phyloP scores from a whole-genome alignment of 768 basidiomycete species.

The Podaxis sp. region DNA sequence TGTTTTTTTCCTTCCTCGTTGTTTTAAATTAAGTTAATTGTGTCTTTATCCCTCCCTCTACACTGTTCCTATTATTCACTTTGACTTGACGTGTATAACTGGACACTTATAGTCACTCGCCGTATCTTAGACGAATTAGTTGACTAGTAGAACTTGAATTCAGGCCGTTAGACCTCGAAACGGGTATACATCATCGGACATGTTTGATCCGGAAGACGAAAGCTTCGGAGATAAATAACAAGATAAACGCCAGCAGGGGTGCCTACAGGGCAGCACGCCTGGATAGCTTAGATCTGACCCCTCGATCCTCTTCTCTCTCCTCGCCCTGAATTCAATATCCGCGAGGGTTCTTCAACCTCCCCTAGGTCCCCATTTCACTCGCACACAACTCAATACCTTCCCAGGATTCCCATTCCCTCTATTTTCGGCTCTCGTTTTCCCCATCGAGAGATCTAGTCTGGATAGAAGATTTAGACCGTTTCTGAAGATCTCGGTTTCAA shows the following conservation, averaged over 20 bases:
- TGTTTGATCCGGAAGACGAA: slow-evolving; percentile 5
- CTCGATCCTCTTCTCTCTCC: not conserved
- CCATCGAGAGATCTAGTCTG: not conserved
- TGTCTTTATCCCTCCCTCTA: slow-evolving; percentile 8
- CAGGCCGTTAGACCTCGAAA: not conserved
- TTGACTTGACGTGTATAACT: not conserved
- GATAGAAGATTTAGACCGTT: not conserved
- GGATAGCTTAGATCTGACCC: not conserved
- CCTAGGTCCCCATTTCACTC: not conserved
- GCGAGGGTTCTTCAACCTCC: not conserved
- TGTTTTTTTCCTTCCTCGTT: slow-evolving; percentile 13
- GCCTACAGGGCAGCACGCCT: not conserved
- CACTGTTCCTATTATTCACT: not conserved
- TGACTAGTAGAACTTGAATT: not conserved
- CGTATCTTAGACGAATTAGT: slow-evolving; percentile 8
- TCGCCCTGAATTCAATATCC: not conserved
- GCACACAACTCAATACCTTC: not conserved
- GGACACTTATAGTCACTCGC: not conserved
- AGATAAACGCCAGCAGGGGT: not conserved
- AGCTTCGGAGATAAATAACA: slow-evolving; percentile 3
- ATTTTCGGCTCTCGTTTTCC: slow-evolving; percentile 9
- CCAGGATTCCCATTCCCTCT: not conserved
- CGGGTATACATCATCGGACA: not conserved
- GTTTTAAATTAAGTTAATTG: slow-evolving; percentile 15
- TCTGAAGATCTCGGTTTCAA: no score